Evolutionary conservation across 306 rosid species (phyloP).

Genomic region (Cicer cuneatum): DNA sequence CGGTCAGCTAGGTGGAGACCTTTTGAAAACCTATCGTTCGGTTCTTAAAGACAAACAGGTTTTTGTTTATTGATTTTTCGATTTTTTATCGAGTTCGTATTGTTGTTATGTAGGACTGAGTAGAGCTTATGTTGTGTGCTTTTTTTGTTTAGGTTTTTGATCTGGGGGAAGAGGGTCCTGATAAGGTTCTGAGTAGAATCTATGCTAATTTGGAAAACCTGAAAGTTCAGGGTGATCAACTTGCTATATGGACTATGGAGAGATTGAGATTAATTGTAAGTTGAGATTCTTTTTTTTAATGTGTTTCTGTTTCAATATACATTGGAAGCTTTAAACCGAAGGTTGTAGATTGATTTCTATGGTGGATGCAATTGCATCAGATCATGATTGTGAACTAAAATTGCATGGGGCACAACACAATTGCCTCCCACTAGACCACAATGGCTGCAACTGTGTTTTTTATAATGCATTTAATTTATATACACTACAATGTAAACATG

Average conservation of each 20-base stretch:
- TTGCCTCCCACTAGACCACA: background rate
- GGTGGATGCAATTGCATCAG: background rate
- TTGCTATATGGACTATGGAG: constrained; percentile 61
- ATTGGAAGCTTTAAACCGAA: background rate
- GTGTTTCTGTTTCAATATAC: background rate
- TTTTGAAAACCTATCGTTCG: constrained; percentile 64
- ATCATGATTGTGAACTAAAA: background rate
- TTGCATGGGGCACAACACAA: background rate
- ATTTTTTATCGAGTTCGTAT: background rate
- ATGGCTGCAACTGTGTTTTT: background rate
- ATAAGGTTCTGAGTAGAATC: constrained; percentile 64
- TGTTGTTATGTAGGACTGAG: constrained; percentile 35
- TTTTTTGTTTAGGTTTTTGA: constrained; percentile 72
- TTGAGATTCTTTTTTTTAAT: constrained; percentile 12
- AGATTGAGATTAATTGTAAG: constrained; percentile 82
- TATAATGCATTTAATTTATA: background rate
- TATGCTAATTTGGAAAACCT: constrained; percentile 69
- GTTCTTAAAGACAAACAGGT: constrained; percentile 79
- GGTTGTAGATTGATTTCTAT: background rate
- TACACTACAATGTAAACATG: background rate
- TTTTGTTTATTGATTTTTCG: background rate
- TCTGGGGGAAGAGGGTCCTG: constrained; percentile 86
- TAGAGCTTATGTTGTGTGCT: constrained; percentile 32
- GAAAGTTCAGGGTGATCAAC: constrained; percentile 60
- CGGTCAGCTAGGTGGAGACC: constrained; percentile 91